These are phyloP conservation scores for Neonectria ditissima DNA, from an alignment of 2,329 filamentous ascomycete species.

Conservation along the genomic window DNA sequence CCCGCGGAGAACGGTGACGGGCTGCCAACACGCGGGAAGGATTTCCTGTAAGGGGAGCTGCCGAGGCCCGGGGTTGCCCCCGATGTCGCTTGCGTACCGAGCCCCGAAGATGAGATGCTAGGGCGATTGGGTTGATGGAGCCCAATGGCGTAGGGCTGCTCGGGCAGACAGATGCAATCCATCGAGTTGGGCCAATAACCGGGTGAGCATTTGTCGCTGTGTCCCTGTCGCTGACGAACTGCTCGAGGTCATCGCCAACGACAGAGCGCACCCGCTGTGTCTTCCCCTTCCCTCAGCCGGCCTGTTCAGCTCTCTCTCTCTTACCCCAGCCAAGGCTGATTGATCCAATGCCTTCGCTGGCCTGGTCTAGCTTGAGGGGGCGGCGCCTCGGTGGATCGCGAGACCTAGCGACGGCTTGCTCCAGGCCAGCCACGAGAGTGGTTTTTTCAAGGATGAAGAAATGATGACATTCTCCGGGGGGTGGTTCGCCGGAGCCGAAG, in stretches of 20 bases:
- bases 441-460: conserved; percentile 19
- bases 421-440: conserved; percentile 20
- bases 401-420: conserved; percentile 22
- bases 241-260: neutral
- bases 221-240: neutral
- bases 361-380: conserved; percentile 18
- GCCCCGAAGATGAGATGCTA: conserved; percentile 23
- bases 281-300: conserved; percentile 5
- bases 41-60: conserved; percentile 35
- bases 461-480: conserved; percentile 16
- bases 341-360: conserved; percentile 12
- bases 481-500: conserved; percentile 13
- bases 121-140: conserved; percentile 32
- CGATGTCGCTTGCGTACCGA: conserved; percentile 43
- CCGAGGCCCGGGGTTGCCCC: conserved; percentile 36
- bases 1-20: no score
- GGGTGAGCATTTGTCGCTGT: conserved; percentile 7
- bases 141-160: conserved; percentile 14
- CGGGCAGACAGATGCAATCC: conserved; percentile 7
- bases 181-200: conserved; percentile 19
- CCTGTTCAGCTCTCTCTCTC: conserved; percentile 2
- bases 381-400: conserved; percentile 20
- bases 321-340: conserved; percentile 9
- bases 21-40: neutral
- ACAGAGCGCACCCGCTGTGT: neutral